A percentile compares a stretch with the other conserved stretches of the same genome.
phyloP scores from a whole-genome alignment of 2,329 filamentous ascomycete species.

The Alternaria atra region DNA sequence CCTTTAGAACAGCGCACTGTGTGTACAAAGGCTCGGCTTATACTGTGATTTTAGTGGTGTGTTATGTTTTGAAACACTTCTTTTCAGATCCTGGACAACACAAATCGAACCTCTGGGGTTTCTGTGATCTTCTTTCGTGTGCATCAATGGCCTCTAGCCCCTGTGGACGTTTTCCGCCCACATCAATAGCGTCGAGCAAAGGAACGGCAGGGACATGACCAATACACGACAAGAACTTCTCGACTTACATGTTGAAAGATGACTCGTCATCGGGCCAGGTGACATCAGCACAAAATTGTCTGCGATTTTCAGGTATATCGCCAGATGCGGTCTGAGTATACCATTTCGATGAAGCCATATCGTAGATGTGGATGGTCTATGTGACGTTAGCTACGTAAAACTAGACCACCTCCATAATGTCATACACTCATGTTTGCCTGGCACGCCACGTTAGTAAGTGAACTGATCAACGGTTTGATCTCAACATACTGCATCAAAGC shows the following conservation, averaged over 20 bases:
- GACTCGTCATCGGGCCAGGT: conserved; percentile 68
- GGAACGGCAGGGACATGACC: background rate
- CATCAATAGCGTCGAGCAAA: background rate
- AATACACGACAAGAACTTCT: background rate
- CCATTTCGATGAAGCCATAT: conserved; percentile 68
- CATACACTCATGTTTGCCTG: conserved; percentile 50
- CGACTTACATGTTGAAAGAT: conserved; percentile 69
- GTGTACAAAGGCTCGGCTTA: background rate
- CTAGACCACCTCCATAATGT: background rate
- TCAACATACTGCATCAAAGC: conserved; percentile 44
- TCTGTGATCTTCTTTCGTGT: background rate
- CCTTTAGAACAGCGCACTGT: background rate
- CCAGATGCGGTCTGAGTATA: conserved; percentile 67
- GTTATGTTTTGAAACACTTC: background rate
- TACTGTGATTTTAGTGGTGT: background rate
- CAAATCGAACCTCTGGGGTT: background rate
- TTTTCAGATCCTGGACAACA: background rate
- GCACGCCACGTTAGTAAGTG: conserved; percentile 4
- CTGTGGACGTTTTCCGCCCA: background rate
- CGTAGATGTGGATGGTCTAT: conserved; percentile 66
- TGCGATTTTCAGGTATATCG: conserved; percentile 60
- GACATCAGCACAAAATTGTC: conserved; percentile 69
- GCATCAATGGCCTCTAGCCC: background rate
- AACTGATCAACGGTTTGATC: conserved; percentile 5
- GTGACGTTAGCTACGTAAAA: conserved; percentile 33